phyloP scores from a whole-genome alignment of 2,329 filamentous ascomycete species.

The Macroventuria anomochaeta region DNA sequence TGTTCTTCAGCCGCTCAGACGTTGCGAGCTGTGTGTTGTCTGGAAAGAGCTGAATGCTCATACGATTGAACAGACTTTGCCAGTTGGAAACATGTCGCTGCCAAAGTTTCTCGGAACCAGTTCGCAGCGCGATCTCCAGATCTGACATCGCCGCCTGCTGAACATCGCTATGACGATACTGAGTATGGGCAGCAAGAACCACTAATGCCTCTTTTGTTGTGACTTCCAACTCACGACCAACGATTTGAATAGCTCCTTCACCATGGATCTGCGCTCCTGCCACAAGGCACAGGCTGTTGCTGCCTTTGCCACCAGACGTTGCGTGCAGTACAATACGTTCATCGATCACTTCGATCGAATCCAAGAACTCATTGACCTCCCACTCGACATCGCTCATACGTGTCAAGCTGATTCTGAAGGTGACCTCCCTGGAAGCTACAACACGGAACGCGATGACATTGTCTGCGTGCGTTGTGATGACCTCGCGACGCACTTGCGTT shows the following conservation, averaged over 20 bases:
- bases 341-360: constrained; percentile 44
- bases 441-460: constrained; percentile 49
- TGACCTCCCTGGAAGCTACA: constrained; percentile 21
- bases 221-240: constrained; percentile 42
- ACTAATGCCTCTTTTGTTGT: constrained; percentile 48
- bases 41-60: constrained; percentile 12
- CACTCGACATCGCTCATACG: constrained; percentile 53
- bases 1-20: background rate
- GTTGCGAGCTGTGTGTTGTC: constrained; percentile 1
- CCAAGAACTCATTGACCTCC: constrained; percentile 55
- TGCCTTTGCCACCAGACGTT: constrained; percentile 19
- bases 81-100: constrained; percentile 46
- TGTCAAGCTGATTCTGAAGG: constrained; percentile 40
- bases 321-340: constrained; percentile 14
- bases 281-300: constrained; percentile 18
- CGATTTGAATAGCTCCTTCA: constrained; percentile 2
- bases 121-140: constrained; percentile 24
- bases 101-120: constrained; percentile 31
- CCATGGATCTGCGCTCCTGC: constrained; percentile 7
- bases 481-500: constrained; percentile 46
- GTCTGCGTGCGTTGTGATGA: constrained; percentile 53
- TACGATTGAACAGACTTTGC: constrained; percentile 14
- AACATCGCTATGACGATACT: constrained; percentile 45
- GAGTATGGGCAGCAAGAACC: constrained; percentile 51
- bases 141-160: constrained; percentile 34